Evolutionary conservation across 1,284 basidiomycete genomes (phyloP).

Genomic region (Ganoderma lingzhi): DNA sequence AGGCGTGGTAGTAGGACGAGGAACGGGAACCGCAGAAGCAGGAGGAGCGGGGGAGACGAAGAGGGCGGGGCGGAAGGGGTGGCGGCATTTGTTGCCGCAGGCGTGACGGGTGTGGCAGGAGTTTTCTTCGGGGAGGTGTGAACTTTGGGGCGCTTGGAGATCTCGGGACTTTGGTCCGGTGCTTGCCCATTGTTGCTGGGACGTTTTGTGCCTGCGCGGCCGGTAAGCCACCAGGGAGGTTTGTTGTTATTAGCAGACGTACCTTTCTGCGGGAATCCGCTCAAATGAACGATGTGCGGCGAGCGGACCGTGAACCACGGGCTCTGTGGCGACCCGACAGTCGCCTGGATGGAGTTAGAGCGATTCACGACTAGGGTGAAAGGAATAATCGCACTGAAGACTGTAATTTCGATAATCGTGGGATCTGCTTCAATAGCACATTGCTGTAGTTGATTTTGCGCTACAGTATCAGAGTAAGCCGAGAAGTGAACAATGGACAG

Average conservation of each 20-base stretch:
- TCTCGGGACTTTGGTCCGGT: constrained; percentile 37
- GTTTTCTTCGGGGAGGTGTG: constrained; percentile 33
- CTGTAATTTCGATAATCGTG: constrained; percentile 60
- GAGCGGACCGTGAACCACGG: constrained; percentile 66
- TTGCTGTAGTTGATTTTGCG: constrained; percentile 67
- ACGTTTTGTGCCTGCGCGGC: constrained; percentile 32
- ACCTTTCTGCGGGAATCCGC: constrained; percentile 58
- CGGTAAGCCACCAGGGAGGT: background rate
- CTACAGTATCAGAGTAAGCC: constrained; percentile 44
- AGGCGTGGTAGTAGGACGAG: background rate
- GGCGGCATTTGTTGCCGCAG: constrained; percentile 27
- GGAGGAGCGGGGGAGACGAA: background rate
- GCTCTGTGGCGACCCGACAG: constrained; percentile 44
- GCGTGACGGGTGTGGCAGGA: constrained; percentile 9
- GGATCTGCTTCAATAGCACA: constrained; percentile 55
- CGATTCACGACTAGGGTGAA: background rate
- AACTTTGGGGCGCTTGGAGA: constrained; percentile 35
- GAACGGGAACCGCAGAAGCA: constrained; percentile 6
- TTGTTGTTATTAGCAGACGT: background rate
- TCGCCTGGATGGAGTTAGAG: constrained; percentile 42
- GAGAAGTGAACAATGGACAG: background rate
- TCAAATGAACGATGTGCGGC: constrained; percentile 56
- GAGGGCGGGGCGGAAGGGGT: constrained; percentile 22
- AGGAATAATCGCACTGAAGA: constrained; percentile 49
- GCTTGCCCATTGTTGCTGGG: constrained; percentile 24